Conservation (phyloP, 306 rosid genomes). For the Cucurbita argyrosperma region DNA sequence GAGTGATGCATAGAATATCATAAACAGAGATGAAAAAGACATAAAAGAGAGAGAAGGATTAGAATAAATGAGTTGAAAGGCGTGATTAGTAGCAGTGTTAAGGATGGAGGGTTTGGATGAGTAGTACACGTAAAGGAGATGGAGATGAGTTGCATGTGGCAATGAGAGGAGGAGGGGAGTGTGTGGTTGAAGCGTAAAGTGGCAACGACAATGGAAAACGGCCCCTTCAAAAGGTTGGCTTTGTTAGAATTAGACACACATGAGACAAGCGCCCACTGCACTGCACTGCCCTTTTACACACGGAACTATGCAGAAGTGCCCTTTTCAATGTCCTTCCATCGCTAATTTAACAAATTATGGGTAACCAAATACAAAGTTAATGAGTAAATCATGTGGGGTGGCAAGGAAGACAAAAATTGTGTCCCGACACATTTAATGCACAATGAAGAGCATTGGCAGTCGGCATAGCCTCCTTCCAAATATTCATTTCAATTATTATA, state of each 20-base stretch:
- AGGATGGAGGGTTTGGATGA: too few relatives aligned
- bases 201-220: background rate
- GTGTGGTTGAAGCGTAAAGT: background rate
- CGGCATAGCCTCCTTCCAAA: conserved; percentile 1
- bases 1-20: too few relatives aligned
- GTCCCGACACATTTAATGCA: conserved; percentile 4
- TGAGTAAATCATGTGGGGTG: background rate
- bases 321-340: too few relatives aligned
- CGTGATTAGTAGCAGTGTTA: too few relatives aligned
- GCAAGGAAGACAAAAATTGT: background rate
- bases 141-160: background rate
- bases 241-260: background rate
- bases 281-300: background rate
- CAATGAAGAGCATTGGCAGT: background rate
- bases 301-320: background rate
- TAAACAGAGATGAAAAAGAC: too few relatives aligned
- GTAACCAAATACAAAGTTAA: too few relatives aligned
- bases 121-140: background rate
- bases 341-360: too few relatives aligned
- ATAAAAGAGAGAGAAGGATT: too few relatives aligned
- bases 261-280: background rate
- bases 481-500: background rate
- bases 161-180: background rate
- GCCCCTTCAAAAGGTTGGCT: background rate
- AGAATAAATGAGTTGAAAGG: too few relatives aligned